These are phyloP conservation scores for Citrus sp. DNA, from an alignment of 345 rosid species.

Conservation along the genomic window DNA sequence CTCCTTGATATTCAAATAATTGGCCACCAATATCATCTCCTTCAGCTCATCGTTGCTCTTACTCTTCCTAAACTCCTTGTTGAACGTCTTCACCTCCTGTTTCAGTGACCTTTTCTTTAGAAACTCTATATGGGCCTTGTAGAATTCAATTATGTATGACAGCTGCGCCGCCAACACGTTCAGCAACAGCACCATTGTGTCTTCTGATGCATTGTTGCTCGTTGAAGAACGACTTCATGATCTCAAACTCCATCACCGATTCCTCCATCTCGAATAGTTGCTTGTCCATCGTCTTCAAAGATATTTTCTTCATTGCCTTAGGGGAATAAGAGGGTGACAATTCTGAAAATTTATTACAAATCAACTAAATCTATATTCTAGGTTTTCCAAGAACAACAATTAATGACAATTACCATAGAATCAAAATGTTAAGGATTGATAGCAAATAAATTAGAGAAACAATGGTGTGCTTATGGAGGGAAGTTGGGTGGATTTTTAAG, in stretches of 20 bases:
- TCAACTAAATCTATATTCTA: too few relatives aligned
- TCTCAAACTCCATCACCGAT: conserved; percentile 23
- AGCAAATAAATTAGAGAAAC: too few relatives aligned
- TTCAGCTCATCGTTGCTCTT: conserved; percentile 17
- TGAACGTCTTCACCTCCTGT: conserved; percentile 1
- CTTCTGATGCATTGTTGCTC: not conserved
- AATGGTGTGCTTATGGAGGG: too few relatives aligned
- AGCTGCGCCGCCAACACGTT: conserved; percentile 18
- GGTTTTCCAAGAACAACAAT: too few relatives aligned
- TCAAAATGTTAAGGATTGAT: too few relatives aligned
- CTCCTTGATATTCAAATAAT: conserved; percentile 33
- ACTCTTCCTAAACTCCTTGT: conserved; percentile 3
- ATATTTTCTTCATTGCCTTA: not conserved
- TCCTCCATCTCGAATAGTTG: conserved; percentile 20
- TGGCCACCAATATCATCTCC: conserved; percentile 31
- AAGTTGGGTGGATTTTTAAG: too few relatives aligned
- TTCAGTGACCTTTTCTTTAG: not conserved
- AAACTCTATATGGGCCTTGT: conserved; percentile 17
- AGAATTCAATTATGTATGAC: conserved; percentile 16
- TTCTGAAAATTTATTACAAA: not conserved
- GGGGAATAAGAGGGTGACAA: not conserved
- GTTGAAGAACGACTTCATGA: not conserved
- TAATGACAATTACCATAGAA: too few relatives aligned
- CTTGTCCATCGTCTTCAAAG: conserved; percentile 19
- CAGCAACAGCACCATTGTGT: conserved; percentile 19